Evolutionary conservation across 2,329 filamentous ascomycete species (phyloP).

Genomic region (Fusarium sp.): DNA sequence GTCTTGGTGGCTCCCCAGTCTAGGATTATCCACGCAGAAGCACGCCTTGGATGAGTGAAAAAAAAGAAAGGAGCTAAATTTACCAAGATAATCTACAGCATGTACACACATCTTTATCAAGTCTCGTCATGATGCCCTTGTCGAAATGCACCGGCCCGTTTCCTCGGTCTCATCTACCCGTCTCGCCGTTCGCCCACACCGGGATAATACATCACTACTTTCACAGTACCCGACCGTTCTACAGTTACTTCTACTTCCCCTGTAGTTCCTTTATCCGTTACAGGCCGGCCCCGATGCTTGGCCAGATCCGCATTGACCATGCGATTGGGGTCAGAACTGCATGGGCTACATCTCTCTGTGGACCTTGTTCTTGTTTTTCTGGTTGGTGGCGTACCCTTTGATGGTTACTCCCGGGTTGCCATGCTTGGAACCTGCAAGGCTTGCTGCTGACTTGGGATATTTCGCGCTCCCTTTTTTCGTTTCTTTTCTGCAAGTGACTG

Average conservation of each 20-base stretch:
- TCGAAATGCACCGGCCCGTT: constrained; percentile 38
- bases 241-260: neutral
- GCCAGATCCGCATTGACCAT: constrained; percentile 37
- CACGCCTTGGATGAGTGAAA: neutral
- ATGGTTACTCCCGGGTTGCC: constrained; percentile 14
- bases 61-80: neutral
- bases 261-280: constrained; percentile 4
- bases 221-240: neutral
- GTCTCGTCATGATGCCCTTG: constrained; percentile 15
- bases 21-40: neutral
- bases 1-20: neutral
- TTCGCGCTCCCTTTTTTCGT: constrained; percentile 15
- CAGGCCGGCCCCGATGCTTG: neutral
- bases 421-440: constrained; percentile 9
- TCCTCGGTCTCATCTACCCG: constrained; percentile 7
- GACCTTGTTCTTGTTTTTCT: neutral
- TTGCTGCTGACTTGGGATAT: constrained; percentile 11
- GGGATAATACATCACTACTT: neutral
- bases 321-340: constrained; percentile 26
- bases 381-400: constrained; percentile 16
- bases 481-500: neutral
- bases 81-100: neutral
- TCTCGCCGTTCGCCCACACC: neutral
- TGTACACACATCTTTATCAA: neutral
- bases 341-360: constrained; percentile 1